Evolutionary conservation across 148 eudicot genomes (phyloP), one percentile per base, ranked within the genome.

Genomic region (Rheum nobile): DNA sequence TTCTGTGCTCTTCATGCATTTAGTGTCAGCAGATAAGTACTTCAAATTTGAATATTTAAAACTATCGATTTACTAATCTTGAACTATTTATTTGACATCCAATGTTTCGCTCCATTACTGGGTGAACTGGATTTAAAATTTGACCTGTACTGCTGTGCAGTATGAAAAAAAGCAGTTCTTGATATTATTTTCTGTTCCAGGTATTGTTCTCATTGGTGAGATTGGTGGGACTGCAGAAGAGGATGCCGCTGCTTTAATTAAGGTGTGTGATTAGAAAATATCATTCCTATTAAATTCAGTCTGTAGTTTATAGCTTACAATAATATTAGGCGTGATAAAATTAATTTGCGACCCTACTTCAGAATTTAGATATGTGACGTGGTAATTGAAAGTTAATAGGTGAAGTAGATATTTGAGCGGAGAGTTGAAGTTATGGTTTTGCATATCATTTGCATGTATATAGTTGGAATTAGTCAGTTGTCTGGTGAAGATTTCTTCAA

Each of bases 191-290:
- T 24, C 43, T 59, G 31, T 86, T 80, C 75, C 87, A 94, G 98
- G 98, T 75, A 91, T 94, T 73, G 77, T 94, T 79, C 91, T 94
- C 74, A 94, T 94, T 78, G 98, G 98, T 74, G 98, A 94, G 81
- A 94, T 94, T 59, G 98, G 98, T 73, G 98, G 98, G 35, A 94
- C 98, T 42, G 98, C 98, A 52, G 98, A 94, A 86, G 98, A 94
- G 86, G 97, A 94, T 82, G 98, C 97, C 43, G 96, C 98, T 54
- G 93, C 98, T 77, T 82, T 94, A 48, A 89, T 94, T 75, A 91
- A 89, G 97, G 98, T 94, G 12, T 65, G 96, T 91, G 19, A 71
- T 4, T 28, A 12, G 22, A 70, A 38, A 11, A 21, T 5, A 2
- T 21, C 59, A 46, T 41, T 28, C 29, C 12, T 31, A 26, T 13